Evolutionary conservation across 345 rosid species (phyloP), one percentile per base, ranked within the genome.

Genomic region (Lumnitzera racemosa): DNA sequence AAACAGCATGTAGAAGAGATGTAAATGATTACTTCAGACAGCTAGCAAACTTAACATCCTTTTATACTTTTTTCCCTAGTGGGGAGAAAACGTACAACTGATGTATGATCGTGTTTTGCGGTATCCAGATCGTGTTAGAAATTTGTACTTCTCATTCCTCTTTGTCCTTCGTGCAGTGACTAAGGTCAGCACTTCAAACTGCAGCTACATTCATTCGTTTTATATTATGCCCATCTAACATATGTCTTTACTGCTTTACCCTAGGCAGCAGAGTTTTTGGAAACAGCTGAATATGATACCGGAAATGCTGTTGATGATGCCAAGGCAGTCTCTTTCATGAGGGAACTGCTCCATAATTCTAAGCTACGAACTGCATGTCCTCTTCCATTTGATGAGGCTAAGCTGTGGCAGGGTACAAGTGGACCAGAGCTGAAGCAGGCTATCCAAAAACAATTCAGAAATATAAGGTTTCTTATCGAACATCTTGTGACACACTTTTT

Each of bases 321-420:
- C 55, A 82, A 80, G 80, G 76, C 97, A 46, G 86, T 81, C 47
- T 90, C 92, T 56, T 74, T 94, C 56, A 77, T 92, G 80, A 86
- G 69, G 55, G 95, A 94, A 72, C 72, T 94, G 24, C 81, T 90
- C 10, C 69, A 82, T 71, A 75, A 90, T 61, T 77, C 89, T 49
- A 78, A 83, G 70, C 79, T 89, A 36, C 91, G 78, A 76, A 82
- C 95, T 57, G 99, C 99, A 53, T 90, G 97, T 65, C 96, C 99
- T 10, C 74, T 88, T 50, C 97, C 99, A 55, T 94, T 84, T 71
- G 97, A 94, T 64, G 99, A 94, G 75, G 99, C 97, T 52, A 86
- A 90, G 76, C 74, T 94, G 61, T 94, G 97, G 96, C 83, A 86
- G 63, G 99, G 99, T 24, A 87, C 82, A 76, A 81, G 81, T 59